These are phyloP conservation scores for Neonectria sp. DNA, from an alignment of 2,329 filamentous ascomycete genomes.

Conservation along the genomic window DNA sequence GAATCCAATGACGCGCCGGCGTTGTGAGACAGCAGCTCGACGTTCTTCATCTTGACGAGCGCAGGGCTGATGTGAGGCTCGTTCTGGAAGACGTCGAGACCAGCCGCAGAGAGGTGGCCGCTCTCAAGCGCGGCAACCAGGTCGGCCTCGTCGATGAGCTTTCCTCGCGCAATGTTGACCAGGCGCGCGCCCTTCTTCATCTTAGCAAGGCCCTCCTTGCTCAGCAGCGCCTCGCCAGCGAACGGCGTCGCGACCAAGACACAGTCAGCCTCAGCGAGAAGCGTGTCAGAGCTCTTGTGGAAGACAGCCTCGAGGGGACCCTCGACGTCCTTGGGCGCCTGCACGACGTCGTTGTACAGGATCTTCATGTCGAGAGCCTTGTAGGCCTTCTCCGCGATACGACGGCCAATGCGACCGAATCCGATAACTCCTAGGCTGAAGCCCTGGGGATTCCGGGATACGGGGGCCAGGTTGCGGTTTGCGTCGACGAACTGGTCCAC, in stretches of 20 bases:
- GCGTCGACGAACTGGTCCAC: constrained; percentile 45
- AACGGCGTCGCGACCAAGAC: constrained; percentile 46
- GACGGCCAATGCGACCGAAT: constrained; percentile 45
- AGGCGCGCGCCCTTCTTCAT: constrained; percentile 81
- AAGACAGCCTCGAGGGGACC: constrained; percentile 33
- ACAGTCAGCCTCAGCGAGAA: constrained; percentile 45
- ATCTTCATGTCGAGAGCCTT: constrained; percentile 49
- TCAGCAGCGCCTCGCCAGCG: constrained; percentile 39
- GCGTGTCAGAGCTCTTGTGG: constrained; percentile 41
- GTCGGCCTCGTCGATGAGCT: constrained; percentile 80
- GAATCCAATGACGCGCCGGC: constrained; percentile 45
- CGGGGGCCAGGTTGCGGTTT: constrained; percentile 42
- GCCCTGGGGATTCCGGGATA: constrained; percentile 43
- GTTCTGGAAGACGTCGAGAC: constrained; percentile 80
- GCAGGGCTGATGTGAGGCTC: constrained; percentile 66
- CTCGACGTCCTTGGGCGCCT: constrained; percentile 39
- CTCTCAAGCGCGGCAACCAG: constrained; percentile 76
- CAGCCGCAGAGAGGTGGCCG: constrained; percentile 73
- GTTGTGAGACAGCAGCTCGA: constrained; percentile 46
- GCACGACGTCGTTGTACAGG: constrained; percentile 46
- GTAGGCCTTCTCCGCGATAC: constrained; percentile 47
- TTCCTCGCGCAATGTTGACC: constrained; percentile 80
- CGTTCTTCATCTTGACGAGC: constrained; percentile 46
- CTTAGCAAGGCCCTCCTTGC: constrained; percentile 72
- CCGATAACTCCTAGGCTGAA: constrained; percentile 47